A percentile compares a stretch with the other conserved stretches of the same genome.
Conservation (phyloP, 495 filamentous ascomycete genomes). For the Acidiella bohemica region DNA sequence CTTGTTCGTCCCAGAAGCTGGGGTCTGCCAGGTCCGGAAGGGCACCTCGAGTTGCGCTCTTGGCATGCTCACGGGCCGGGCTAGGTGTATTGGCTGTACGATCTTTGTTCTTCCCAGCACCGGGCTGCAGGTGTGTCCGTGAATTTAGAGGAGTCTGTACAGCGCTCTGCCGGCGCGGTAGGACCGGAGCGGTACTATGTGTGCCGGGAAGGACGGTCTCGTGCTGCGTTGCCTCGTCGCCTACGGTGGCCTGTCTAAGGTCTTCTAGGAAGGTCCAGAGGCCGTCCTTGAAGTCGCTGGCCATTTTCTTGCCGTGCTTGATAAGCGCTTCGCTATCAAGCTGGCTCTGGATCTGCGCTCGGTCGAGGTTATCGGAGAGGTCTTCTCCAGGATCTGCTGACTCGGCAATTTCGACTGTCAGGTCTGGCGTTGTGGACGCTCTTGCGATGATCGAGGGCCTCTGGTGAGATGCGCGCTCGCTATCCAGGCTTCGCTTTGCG, state of each 20-base stretch:
- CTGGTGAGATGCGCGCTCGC: not conserved
- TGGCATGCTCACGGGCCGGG: slow-evolving; percentile 5
- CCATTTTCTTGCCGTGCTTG: slow-evolving; percentile 69
- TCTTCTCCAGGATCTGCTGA: slow-evolving; percentile 18
- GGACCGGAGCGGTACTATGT: not conserved
- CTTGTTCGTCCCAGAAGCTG: slow-evolving; percentile 29
- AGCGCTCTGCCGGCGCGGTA: slow-evolving; percentile 2
- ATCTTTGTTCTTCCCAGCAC: slow-evolving; percentile 3
- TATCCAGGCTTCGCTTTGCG: slow-evolving; percentile 3
- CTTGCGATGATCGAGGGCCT: slow-evolving; percentile 15
- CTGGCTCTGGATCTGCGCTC: not conserved
- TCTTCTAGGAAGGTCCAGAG: slow-evolving; percentile 97
- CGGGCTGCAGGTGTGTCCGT: slow-evolving; percentile 6
- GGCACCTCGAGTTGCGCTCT: slow-evolving; percentile 5
- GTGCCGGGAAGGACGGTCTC: not conserved
- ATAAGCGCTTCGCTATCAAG: slow-evolving; percentile 41
- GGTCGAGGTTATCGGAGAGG: slow-evolving; percentile 25
- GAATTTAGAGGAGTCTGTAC: slow-evolving; percentile 1
- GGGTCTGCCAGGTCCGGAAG: slow-evolving; percentile 14
- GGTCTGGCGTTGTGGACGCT: slow-evolving; percentile 22
- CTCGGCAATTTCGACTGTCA: slow-evolving; percentile 17
- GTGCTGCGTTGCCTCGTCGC: slow-evolving; percentile 55
- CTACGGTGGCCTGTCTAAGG: slow-evolving; percentile 83
- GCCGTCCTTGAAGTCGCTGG: slow-evolving; percentile 75
- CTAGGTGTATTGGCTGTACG: slow-evolving; percentile 3